These are phyloP conservation scores for Pichia sporocuriosa DNA, from an alignment of 805 yeast genomes.

Conservation along the genomic window DNA sequence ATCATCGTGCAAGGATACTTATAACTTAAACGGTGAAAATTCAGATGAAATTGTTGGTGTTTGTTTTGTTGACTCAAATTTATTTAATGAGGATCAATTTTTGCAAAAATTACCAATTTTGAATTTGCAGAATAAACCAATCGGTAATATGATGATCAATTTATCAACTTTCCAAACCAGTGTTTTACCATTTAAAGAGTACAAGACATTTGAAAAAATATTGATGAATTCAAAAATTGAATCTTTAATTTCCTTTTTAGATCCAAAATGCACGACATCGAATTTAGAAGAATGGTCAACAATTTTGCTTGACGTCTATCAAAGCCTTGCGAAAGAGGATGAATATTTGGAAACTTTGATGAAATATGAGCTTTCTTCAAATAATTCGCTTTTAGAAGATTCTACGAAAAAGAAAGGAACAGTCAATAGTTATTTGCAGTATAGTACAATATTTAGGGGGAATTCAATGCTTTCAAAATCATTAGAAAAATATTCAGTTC, in stretches of 20 bases:
- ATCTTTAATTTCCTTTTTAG: slow-evolving; percentile 44
- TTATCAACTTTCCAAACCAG: slow-evolving; percentile 46
- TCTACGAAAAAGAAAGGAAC: no score
- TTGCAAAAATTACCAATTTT: slow-evolving; percentile 19
- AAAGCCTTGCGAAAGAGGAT: slow-evolving; percentile 58
- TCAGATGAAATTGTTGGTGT: slow-evolving; percentile 45
- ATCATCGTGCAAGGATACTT: slow-evolving; percentile 11
- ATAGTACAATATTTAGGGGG: slow-evolving; percentile 70
- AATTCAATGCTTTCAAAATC: slow-evolving; percentile 78
- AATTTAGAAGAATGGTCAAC: slow-evolving; percentile 49
- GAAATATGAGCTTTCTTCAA: slow-evolving; percentile 17
- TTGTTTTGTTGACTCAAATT: slow-evolving; percentile 42
- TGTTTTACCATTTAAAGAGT: slow-evolving; percentile 54
- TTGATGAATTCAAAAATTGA: slow-evolving; percentile 46
- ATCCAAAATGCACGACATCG: slow-evolving; percentile 23
- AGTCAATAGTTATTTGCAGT: neutral
- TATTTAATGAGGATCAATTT: slow-evolving; percentile 21
- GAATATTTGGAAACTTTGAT: slow-evolving; percentile 34
- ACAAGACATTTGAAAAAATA: slow-evolving; percentile 56
- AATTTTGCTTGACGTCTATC: slow-evolving; percentile 67
- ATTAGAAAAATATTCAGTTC: slow-evolving; percentile 65
- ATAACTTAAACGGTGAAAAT: slow-evolving; percentile 15
- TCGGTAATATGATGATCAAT: slow-evolving; percentile 54
- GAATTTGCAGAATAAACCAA: slow-evolving; percentile 29
- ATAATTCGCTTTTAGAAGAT: slow-evolving; percentile 21